Conservation (phyloP, 1,284 basidiomycete species). For the Neolentinus lepideus region DNA sequence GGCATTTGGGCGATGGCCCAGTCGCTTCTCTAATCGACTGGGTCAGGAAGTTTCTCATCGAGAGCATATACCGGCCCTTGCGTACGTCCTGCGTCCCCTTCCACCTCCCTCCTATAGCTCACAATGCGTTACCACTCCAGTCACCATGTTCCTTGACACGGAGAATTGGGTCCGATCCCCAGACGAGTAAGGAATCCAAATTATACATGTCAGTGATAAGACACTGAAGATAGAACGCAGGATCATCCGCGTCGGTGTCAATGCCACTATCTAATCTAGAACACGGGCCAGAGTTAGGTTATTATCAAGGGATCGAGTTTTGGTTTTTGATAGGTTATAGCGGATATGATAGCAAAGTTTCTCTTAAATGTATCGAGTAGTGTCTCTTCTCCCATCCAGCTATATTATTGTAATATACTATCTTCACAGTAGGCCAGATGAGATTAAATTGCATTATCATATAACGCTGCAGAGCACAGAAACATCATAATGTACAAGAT, state of each 20-base stretch:
- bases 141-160: constrained; percentile 13
- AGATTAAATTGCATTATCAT: neutral
- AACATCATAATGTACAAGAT: neutral
- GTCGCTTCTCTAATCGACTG: constrained; percentile 31
- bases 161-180: constrained; percentile 8
- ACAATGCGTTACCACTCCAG: neutral
- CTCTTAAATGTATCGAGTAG: too few species aligned
- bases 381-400: too few species aligned
- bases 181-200: constrained; percentile 10
- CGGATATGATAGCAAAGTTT: too few species aligned
- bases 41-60: constrained; percentile 41
- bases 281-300: neutral
- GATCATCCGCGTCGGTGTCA: constrained; percentile 10
- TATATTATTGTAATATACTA: too few species aligned
- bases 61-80: constrained; percentile 48
- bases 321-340: too few species aligned
- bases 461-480: neutral
- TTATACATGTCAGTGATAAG: neutral
- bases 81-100: constrained; percentile 21
- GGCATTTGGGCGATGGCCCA: constrained; percentile 22
- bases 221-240: neutral
- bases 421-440: too few species aligned
- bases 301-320: too few species aligned
- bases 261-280: constrained; percentile 1
- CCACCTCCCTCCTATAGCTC: neutral